Conservation (phyloP, 805 yeast species). For the Debaryomyces prosopidis region DNA sequence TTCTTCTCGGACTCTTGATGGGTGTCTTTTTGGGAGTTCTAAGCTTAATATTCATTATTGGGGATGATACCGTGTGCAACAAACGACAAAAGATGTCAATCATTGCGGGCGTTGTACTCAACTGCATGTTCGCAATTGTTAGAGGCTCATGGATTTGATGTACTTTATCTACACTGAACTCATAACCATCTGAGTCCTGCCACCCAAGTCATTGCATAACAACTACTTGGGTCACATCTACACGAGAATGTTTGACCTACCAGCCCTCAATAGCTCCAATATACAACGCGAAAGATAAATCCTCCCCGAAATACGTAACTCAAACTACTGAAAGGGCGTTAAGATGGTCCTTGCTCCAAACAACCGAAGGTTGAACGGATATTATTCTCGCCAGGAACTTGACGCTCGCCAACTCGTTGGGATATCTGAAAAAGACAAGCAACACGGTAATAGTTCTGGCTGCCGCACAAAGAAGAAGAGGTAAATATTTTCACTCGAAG, state of each 20-base stretch:
- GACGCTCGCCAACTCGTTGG: slow-evolving; percentile 53
- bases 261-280: slow-evolving; percentile 44
- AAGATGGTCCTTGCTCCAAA: slow-evolving; percentile 42
- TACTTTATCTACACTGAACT: neutral
- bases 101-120: slow-evolving; percentile 67
- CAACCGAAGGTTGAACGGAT: slow-evolving; percentile 25
- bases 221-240: neutral
- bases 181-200: no score
- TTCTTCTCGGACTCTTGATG: slow-evolving; percentile 65
- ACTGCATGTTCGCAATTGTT: slow-evolving; percentile 64
- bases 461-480: slow-evolving; percentile 46
- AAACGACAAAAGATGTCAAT: slow-evolving; percentile 68
- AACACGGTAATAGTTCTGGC: slow-evolving; percentile 54
- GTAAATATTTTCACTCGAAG: neutral
- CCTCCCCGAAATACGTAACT: slow-evolving; percentile 15
- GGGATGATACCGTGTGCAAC: slow-evolving; percentile 60
- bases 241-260: slow-evolving; percentile 41
- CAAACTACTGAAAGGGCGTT: slow-evolving; percentile 42
- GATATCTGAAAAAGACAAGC: slow-evolving; percentile 48
- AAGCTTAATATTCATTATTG: slow-evolving; percentile 57
- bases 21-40: slow-evolving; percentile 79
- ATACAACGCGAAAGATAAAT: slow-evolving; percentile 8
- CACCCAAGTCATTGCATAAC: no score
- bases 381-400: slow-evolving; percentile 48
- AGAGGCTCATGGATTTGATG: slow-evolving; percentile 44